A percentile compares a stretch with the other conserved stretches of the same genome.
These are phyloP conservation scores for Mycena epipterygia DNA, from an alignment of 768 basidiomycete species.

Conservation along the genomic window DNA sequence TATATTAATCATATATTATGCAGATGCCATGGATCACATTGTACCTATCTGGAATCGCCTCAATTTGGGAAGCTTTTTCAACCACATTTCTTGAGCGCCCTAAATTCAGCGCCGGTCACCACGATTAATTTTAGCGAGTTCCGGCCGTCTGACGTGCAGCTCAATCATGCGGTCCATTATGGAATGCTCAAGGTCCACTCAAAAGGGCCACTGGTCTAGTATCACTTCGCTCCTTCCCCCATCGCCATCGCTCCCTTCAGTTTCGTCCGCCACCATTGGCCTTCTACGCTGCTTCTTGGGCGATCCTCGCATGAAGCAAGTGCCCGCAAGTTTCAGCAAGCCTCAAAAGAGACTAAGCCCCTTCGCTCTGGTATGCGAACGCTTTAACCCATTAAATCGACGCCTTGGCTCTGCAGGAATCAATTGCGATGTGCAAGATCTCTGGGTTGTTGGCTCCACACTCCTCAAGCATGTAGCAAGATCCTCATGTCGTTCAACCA, in stretches of 20 bases:
- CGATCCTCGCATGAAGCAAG: background rate
- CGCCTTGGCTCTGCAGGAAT: background rate
- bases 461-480: background rate
- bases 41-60: background rate
- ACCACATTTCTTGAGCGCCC: background rate
- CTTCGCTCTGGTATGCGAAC: background rate
- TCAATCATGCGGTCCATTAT: conserved; percentile 1
- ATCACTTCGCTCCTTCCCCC: background rate
- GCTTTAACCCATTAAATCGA: background rate
- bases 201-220: conserved; percentile 1
- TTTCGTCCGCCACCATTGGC: background rate
- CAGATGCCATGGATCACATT: no score
- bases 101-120: background rate
- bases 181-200: conserved; percentile 1
- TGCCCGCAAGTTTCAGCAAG: background rate
- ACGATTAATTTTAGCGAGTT: background rate
- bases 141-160: conserved; percentile 3
- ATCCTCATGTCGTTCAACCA: background rate
- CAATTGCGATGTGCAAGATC: background rate
- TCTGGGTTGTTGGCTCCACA: background rate
- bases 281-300: background rate
- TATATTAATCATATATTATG: no score
- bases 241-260: background rate
- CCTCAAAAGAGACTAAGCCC: background rate
- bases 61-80: background rate